phyloP scores from a whole-genome alignment of 1,284 basidiomycete genomes.

The Amylostereum areolatum region DNA sequence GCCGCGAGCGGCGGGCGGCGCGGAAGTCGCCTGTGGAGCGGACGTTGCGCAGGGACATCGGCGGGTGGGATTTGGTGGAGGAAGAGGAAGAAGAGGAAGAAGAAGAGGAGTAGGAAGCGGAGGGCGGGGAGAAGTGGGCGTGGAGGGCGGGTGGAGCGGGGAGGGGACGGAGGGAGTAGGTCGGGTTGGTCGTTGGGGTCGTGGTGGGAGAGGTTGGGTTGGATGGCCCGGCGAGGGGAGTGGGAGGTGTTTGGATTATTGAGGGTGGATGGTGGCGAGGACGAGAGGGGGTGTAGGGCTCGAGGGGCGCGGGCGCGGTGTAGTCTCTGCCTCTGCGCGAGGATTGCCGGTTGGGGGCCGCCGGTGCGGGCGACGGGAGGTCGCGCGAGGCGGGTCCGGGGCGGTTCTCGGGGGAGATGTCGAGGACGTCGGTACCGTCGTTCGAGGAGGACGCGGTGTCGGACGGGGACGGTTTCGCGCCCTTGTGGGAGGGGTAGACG shows the following conservation, averaged over 20 bases:
- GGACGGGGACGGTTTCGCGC: background rate
- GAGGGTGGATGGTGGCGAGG: background rate
- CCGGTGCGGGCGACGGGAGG: background rate
- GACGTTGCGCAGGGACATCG: background rate
- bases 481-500: background rate
- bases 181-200: too few relatives aligned
- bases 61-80: slow-evolving; percentile 5
- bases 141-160: too few relatives aligned
- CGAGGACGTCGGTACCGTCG: slow-evolving; percentile 6
- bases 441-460: too few relatives aligned
- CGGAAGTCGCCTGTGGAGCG: slow-evolving; percentile 10
- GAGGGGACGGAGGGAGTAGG: too few relatives aligned
- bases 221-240: background rate
- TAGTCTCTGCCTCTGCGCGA: background rate
- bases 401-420: slow-evolving; percentile 10
- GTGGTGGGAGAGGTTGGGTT: too few relatives aligned
- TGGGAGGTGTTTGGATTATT: background rate
- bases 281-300: background rate
- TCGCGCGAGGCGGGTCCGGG: slow-evolving; percentile 2
- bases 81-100: background rate
- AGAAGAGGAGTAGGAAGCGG: slow-evolving; percentile 7
- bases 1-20: background rate
- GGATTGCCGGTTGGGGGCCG: slow-evolving; percentile 1
- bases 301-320: background rate
- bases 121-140: slow-evolving; percentile 2